Percentiles rank a stretch among this genome's conserved stretches.
These are phyloP conservation scores for Talaromyces sp. DNA, from an alignment of 2,329 filamentous ascomycete genomes.

Conservation along the genomic window DNA sequence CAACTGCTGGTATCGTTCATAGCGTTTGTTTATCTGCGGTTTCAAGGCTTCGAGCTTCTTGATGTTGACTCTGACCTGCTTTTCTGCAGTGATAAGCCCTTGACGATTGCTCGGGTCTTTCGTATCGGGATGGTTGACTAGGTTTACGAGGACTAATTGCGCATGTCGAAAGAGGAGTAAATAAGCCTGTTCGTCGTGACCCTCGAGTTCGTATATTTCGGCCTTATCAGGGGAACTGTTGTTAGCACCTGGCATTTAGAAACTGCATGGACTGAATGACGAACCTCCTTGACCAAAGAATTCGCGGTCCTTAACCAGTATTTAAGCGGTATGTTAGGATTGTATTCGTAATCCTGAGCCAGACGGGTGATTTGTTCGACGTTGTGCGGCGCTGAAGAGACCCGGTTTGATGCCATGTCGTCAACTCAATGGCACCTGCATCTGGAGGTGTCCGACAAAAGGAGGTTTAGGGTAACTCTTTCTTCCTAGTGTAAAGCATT, in stretches of 20 bases:
- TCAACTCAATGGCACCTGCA: neutral
- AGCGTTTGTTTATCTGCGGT: slow-evolving; percentile 68
- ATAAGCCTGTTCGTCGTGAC: slow-evolving; percentile 84
- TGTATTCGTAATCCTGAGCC: slow-evolving; percentile 79
- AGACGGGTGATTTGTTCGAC: slow-evolving; percentile 73
- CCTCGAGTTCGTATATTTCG: slow-evolving; percentile 77
- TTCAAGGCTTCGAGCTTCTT: slow-evolving; percentile 73
- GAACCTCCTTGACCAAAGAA: slow-evolving; percentile 75
- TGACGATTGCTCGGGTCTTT: slow-evolving; percentile 59
- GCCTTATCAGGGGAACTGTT: slow-evolving; percentile 54
- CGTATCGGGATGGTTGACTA: slow-evolving; percentile 73
- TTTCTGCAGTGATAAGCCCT: slow-evolving; percentile 56
- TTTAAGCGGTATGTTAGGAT: slow-evolving; percentile 69
- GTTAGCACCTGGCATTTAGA: neutral
- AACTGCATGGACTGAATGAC: slow-evolving; percentile 23
- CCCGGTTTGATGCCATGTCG: slow-evolving; percentile 27
- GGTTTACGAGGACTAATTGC: slow-evolving; percentile 71
- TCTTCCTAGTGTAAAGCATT: neutral
- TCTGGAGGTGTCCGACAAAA: neutral
- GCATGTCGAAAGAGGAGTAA: slow-evolving; percentile 88
- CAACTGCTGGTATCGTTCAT: slow-evolving; percentile 63
- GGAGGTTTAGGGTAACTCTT: neutral
- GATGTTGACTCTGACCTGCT: slow-evolving; percentile 62
- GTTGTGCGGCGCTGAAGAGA: slow-evolving; percentile 57
- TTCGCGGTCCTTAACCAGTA: slow-evolving; percentile 80